A percentile compares a stretch with the other conserved stretches of the same genome.
Evolutionary conservation across 2,329 filamentous ascomycete genomes (phyloP).

Genomic region (Botrytis squamosa): DNA sequence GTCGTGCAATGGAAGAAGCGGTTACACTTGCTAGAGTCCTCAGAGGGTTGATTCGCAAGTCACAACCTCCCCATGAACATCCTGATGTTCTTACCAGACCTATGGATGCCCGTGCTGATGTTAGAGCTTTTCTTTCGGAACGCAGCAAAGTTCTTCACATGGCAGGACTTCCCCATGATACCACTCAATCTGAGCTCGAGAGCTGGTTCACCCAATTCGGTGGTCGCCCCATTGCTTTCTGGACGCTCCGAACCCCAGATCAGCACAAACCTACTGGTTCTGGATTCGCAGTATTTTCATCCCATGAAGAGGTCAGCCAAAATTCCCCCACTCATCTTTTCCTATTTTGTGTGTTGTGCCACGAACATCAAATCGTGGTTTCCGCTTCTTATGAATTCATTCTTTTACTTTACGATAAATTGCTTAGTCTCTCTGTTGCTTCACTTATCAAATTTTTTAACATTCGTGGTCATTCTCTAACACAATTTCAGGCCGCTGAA

Average conservation of each 20-base stretch:
- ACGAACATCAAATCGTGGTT: slow-evolving; percentile 33
- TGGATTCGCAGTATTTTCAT: slow-evolving; percentile 97
- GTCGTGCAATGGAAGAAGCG: slow-evolving; percentile 95
- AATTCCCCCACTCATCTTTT: slow-evolving; percentile 32
- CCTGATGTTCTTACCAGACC: slow-evolving; percentile 91
- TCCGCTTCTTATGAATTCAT: slow-evolving; percentile 35
- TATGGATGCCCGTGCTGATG: slow-evolving; percentile 95
- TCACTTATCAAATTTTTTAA: slow-evolving; percentile 37
- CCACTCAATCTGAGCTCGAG: slow-evolving; percentile 96
- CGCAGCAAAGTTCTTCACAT: slow-evolving; percentile 98
- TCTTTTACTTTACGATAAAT: slow-evolving; percentile 37
- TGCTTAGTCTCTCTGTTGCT: slow-evolving; percentile 27
- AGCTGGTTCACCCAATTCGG: slow-evolving; percentile 99
- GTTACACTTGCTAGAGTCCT: slow-evolving; percentile 92
- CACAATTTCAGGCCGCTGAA: slow-evolving; percentile 73
- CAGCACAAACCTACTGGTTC: slow-evolving; percentile 99
- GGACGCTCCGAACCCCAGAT: slow-evolving; percentile 95
- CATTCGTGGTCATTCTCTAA: slow-evolving; percentile 39
- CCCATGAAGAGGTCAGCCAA: slow-evolving; percentile 83
- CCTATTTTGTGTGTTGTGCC: slow-evolving; percentile 35
- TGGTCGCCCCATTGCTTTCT: slow-evolving; percentile 96
- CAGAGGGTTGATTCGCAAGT: slow-evolving; percentile 90
- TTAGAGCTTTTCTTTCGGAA: slow-evolving; percentile 92
- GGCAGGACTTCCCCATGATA: slow-evolving; percentile 95
- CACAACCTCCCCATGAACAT: slow-evolving; percentile 88